Base-by-base conservation (phyloP, 2,329 filamentous ascomycete species). In the Shiraia sp. region DNA sequence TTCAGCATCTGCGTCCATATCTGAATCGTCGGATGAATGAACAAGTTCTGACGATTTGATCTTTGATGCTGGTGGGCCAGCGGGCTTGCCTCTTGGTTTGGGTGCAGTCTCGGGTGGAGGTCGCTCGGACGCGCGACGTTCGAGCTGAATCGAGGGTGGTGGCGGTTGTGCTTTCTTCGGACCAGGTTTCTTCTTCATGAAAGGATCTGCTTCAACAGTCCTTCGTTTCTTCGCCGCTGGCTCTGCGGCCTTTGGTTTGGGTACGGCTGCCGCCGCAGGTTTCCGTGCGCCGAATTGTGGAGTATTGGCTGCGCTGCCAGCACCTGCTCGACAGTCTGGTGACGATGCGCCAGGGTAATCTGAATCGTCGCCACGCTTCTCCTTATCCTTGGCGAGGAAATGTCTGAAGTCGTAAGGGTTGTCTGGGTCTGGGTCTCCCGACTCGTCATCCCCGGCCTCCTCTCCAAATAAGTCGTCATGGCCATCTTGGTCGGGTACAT, bases 391-490 rank as follows among this genome's bases (percentile, higher is more conserved):
- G 29, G 34, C 44, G 25, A 78, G 50, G 52, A 74, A 76, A 41
- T 76, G 73, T n/a, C 75, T 59, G 51, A 71, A 77, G 53, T 78
- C 75, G 54, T 71, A 78, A 0, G 75, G 75, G 45, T 78, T 77
- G 48, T 61, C 51, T 3, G 67, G 57, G 25, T 77, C 75, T 0
- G 72, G 63, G 12, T 69, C 64, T 12, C 62, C 65, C 16, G 61
- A 63, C 10, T 66, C 64, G 9, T 69, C 65, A 10, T 68, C 57
- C 1, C 33, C 50, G 1, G 38, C 45, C 2, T 49, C 47, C 19
- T 61, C 59, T 32, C 61, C 61, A 49, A 67, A 62, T 8, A 62
- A 51, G 34, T 65, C 55, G 10, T 63, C 61, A 2, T 55, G 54
- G 4, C 42, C 56, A 1, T 69, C 66, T n/a, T 58, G 59, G 42